Evolutionary conservation across 2,329 filamentous ascomycete genomes (phyloP), one percentile per base, ranked within the genome.

Genomic region (Biscogniauxia sp.): DNA sequence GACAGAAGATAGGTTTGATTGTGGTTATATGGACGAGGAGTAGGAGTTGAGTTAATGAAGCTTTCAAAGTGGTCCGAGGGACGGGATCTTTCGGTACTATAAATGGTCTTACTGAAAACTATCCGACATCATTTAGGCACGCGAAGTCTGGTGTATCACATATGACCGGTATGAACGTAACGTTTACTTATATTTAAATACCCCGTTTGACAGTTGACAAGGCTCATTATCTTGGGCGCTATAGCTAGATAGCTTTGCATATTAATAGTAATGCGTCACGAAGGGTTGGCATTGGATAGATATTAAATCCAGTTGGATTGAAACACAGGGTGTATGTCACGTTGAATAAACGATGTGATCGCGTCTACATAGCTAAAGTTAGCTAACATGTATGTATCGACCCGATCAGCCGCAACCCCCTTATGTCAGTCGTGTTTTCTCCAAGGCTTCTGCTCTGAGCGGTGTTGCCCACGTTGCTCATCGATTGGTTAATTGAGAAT

Each of bases 1-100:
- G 51, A 67, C 20, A 23, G 15, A 51, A 17, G 7, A 37, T 53
- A 79, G 77, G 6, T 77, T 77, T 57, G 74, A 76, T 49, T 70
- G 70, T 25, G 68, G 69, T 20, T 71, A 72, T 28, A 55, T 50
- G 4, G 61, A 61, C 37, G 58, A 60, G 13, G 56, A 61, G n/a
- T 57, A 13, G 55, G n/a, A 15, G 17, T 53, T 23, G 37, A 45
- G 51, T 25, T 64, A 20, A 62, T 20, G 19, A 8, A 20, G 17
- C 37, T 17, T 4, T 6, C 17, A 6, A 45, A 17, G 5, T 8
- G 13, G 9, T 41, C 13, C 5, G 15, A 41, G 37, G 37, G 50
- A 19, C 50, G 4, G n/a, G 20, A 2, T 4, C 50, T 20, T 20
- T 51, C 20, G n/a, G 37, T 41, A 7, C 13, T 41, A 41, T 15